Conservation (phyloP, 2,329 filamentous ascomycete species). For the Phyllosticta ampelicida region DNA sequence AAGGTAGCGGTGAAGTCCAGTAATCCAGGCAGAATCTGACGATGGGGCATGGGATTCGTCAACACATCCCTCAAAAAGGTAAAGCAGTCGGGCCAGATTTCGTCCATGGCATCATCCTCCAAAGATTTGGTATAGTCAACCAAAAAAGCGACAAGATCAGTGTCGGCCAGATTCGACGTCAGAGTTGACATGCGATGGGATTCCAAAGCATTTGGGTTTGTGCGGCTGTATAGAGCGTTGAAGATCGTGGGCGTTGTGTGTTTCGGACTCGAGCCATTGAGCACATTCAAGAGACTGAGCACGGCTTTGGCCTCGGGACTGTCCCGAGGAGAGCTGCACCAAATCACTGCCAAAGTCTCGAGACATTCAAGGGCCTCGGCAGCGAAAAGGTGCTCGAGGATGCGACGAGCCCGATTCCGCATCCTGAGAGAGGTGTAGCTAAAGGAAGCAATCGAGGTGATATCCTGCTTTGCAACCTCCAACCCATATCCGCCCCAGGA, state of each 20-base stretch:
- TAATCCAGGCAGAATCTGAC: conserved; percentile 76
- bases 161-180: conserved; percentile 72
- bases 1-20: conserved; percentile 83
- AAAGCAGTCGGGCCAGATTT: conserved; percentile 94
- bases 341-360: conserved; percentile 80
- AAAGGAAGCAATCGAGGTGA: conserved; percentile 67
- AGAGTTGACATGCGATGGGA: conserved; percentile 73
- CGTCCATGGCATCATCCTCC: conserved; percentile 95
- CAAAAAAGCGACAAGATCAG: conserved; percentile 76
- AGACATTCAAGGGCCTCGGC: conserved; percentile 89
- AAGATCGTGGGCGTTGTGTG: conserved; percentile 90
- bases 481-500: conserved; percentile 67
- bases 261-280: conserved; percentile 83
- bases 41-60: conserved; percentile 86
- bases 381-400: conserved; percentile 85
- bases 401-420: conserved; percentile 75
- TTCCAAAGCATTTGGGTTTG: conserved; percentile 72
- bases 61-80: conserved; percentile 82
- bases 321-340: conserved; percentile 47
- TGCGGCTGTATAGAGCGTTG: conserved; percentile 90
- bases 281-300: conserved; percentile 76
- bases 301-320: conserved; percentile 52
- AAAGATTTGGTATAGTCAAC: conserved; percentile 82
- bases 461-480: conserved; percentile 49
- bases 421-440: conserved; percentile 83